Conservation (phyloP, 2,329 filamentous ascomycete genomes). For the Aspergillus piperis region DNA sequence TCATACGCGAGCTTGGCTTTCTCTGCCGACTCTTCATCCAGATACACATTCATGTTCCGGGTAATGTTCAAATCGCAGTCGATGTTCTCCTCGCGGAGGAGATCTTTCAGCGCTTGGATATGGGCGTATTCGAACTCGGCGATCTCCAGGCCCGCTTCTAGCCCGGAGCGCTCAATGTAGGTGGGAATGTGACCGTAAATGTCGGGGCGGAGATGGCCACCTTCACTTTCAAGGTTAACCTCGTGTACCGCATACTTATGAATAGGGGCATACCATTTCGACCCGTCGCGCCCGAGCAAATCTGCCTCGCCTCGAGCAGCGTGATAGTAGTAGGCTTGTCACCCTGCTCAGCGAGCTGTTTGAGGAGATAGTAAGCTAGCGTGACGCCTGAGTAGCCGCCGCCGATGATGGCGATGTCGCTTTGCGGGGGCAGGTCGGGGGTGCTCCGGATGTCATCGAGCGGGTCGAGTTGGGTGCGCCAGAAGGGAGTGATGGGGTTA, state of each 20-base stretch:
- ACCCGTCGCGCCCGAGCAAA: conserved; percentile 49
- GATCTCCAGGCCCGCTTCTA: conserved; percentile 41
- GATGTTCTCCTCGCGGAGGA: conserved; percentile 46
- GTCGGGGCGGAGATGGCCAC: conserved; percentile 48
- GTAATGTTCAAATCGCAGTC: conserved; percentile 50
- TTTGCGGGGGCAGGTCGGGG: conserved; percentile 38
- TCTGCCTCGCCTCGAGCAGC: conserved; percentile 45
- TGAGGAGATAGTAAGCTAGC: conserved; percentile 47
- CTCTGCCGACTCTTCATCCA: conserved; percentile 37
- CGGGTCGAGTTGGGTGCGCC: conserved; percentile 22
- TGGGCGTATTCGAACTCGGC: conserved; percentile 46
- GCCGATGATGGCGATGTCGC: conserved; percentile 52
- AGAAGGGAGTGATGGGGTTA: conserved; percentile 20
- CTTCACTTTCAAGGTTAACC: conserved; percentile 11
- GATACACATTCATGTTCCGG: conserved; percentile 45
- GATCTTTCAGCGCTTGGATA: conserved; percentile 44
- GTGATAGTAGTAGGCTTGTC: conserved; percentile 32
- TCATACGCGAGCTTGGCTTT: conserved; percentile 33
- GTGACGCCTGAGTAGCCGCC: conserved; percentile 51
- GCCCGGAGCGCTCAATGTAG: conserved; percentile 40
- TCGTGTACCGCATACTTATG: not conserved
- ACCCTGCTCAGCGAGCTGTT: conserved; percentile 18
- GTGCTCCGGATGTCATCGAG: conserved; percentile 24
- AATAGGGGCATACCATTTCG: conserved; percentile 39
- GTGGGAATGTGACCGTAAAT: conserved; percentile 44